Evolutionary conservation across 1,284 basidiomycete species (phyloP).

Genomic region (Trichosporon coremiiforme): DNA sequence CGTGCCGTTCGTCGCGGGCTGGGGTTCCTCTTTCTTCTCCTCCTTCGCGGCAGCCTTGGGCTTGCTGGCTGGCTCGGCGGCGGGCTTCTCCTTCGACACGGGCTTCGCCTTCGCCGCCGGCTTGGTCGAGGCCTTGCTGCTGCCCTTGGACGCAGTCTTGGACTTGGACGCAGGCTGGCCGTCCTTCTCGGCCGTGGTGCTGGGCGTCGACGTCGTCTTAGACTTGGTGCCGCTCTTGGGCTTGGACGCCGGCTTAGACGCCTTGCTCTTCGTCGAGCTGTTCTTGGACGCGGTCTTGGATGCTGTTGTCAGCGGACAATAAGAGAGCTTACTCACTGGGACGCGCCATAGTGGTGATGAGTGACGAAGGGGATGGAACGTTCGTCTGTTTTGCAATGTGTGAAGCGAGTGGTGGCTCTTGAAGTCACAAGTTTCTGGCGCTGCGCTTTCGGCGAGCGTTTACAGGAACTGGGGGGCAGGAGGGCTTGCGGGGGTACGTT

Average conservation of each 20-base stretch:
- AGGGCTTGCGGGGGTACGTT: background rate
- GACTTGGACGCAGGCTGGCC: slow-evolving; percentile 32
- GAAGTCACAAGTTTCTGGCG: background rate
- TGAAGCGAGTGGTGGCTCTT: background rate
- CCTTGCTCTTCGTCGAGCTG: too few relatives aligned
- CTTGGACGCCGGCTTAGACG: too few relatives aligned
- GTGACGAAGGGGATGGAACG: background rate
- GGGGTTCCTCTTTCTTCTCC: slow-evolving; percentile 14
- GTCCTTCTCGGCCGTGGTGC: slow-evolving; percentile 21
- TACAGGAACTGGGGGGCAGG: background rate
- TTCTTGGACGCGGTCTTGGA: slow-evolving; percentile 25
- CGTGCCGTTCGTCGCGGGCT: slow-evolving; percentile 5
- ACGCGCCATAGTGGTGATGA: slow-evolving; percentile 35
- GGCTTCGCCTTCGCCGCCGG: slow-evolving; percentile 23
- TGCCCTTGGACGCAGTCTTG: slow-evolving; percentile 7
- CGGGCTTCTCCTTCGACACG: slow-evolving; percentile 30
- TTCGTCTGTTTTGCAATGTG: slow-evolving; percentile 8
- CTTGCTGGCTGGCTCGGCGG: slow-evolving; percentile 28
- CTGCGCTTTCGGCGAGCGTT: background rate
- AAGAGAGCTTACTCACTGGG: slow-evolving; percentile 31
- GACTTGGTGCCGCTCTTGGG: slow-evolving; percentile 29
- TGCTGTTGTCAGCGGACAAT: slow-evolving; percentile 22
- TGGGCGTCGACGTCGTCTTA: background rate
- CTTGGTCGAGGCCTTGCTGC: slow-evolving; percentile 19
- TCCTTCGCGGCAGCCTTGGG: slow-evolving; percentile 20